A percentile compares a stretch with the other conserved stretches of the same genome.
These are phyloP conservation scores for Lipomyces yarrowii DNA, from an alignment of 1,139 yeast genomes.

Conservation along the genomic window DNA sequence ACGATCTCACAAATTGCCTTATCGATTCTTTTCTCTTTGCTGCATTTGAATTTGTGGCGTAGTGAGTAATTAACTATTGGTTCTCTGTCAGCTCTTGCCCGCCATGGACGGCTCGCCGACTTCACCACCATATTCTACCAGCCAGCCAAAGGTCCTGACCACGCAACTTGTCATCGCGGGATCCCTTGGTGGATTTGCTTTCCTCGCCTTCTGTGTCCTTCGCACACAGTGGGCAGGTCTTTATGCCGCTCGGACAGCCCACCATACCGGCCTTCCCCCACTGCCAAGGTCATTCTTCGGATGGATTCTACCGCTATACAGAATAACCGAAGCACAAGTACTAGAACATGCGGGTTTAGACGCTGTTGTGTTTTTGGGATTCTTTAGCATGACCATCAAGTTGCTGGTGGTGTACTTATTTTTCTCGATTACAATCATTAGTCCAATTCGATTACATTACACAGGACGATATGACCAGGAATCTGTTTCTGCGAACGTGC, in stretches of 20 bases:
- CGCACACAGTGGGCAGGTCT: slow-evolving; percentile 69
- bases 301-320: slow-evolving; percentile 72
- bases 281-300: slow-evolving; percentile 62
- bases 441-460: slow-evolving; percentile 71
- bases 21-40: neutral
- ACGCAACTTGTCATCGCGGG: slow-evolving; percentile 62
- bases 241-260: slow-evolving; percentile 58
- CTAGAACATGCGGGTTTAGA: slow-evolving; percentile 91
- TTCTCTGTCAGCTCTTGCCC: neutral
- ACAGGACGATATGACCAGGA: slow-evolving; percentile 70
- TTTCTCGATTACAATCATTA: slow-evolving; percentile 65
- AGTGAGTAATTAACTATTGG: neutral
- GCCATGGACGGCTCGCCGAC: slow-evolving; percentile 20
- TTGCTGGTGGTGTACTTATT: slow-evolving; percentile 59
- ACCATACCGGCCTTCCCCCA: slow-evolving; percentile 46
- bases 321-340: slow-evolving; percentile 71
- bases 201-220: slow-evolving; percentile 63
- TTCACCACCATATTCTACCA: slow-evolving; percentile 20
- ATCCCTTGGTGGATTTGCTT: slow-evolving; percentile 64
- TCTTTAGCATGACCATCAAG: slow-evolving; percentile 75
- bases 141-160: slow-evolving; percentile 24
- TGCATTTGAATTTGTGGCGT: neutral
- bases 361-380: slow-evolving; percentile 83
- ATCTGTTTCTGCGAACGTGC: neutral
- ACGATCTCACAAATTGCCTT: neutral